Conservation (phyloP, 306 rosid species). For the Arachis hypogaea region DNA sequence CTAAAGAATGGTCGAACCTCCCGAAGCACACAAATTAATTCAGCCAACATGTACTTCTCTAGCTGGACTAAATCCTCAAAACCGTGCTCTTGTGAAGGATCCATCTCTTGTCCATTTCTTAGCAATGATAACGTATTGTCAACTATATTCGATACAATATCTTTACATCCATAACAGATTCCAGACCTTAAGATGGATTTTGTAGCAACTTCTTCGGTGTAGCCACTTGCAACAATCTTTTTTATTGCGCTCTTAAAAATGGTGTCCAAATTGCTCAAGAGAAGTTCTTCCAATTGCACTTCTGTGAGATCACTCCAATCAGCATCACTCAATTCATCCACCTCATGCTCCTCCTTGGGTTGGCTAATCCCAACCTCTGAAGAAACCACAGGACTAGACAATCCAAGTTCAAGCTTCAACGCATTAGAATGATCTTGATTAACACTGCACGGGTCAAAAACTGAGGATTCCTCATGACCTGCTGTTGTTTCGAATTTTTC, state of each 20-base stretch:
- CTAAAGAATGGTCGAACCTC: conserved; percentile 89
- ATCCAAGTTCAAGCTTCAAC: conserved; percentile 85
- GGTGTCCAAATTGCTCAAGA: conserved; percentile 65
- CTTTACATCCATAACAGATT: conserved; percentile 85
- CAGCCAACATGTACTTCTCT: conserved; percentile 82
- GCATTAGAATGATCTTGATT: conserved; percentile 64
- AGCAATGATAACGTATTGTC: conserved; percentile 75
- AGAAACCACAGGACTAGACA: conserved; percentile 55
- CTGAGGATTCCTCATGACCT: conserved; percentile 50
- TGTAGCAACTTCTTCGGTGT: conserved; percentile 74
- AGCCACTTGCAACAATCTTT: conserved; percentile 70
- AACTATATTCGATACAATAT: conserved; percentile 78
- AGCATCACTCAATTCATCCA: conserved; percentile 66
- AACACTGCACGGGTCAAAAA: conserved; percentile 59
- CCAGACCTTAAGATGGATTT: conserved; percentile 83
- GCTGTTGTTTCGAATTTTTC: conserved; percentile 64
- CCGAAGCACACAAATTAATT: conserved; percentile 85
- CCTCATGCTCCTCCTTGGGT: conserved; percentile 65
- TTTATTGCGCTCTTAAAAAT: conserved; percentile 78
- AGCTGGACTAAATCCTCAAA: conserved; percentile 86
- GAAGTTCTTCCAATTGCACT: conserved; percentile 81
- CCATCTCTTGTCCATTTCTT: conserved; percentile 75
- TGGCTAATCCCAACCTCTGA: conserved; percentile 51
- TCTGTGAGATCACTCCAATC: conserved; percentile 92
- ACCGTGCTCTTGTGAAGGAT: conserved; percentile 71